Evolutionary conservation across 208 protist genomes (phyloP).

Genomic region (Angomonas desouzai): DNA sequence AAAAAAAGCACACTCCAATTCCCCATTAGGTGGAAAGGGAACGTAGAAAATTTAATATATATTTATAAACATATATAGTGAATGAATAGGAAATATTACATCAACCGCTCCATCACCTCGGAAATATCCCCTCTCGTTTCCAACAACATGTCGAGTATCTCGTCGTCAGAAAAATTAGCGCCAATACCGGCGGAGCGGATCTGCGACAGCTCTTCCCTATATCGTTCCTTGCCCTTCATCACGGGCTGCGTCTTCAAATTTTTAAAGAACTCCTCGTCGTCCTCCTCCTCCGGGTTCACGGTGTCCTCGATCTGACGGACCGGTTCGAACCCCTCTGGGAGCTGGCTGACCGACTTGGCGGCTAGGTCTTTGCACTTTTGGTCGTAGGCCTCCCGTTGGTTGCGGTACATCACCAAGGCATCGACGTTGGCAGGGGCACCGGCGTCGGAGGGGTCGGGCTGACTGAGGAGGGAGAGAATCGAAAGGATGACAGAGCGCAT

Average conservation of each 20-base stretch:
- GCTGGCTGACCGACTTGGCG: constrained; percentile 83
- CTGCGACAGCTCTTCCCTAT: constrained; percentile 67
- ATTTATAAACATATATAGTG: neutral
- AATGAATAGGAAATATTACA: too few relatives aligned
- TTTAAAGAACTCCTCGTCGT: constrained; percentile 36
- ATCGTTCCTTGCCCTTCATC: constrained; percentile 23
- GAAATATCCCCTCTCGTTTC: constrained; percentile 72
- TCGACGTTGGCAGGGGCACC: constrained; percentile 95
- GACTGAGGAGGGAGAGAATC: constrained; percentile 92
- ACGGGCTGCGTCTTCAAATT: neutral
- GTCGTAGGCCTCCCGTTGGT: constrained; percentile 62
- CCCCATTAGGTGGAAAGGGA: too few relatives aligned
- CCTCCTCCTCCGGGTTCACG: constrained; percentile 25
- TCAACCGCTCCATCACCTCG: constrained; percentile 55
- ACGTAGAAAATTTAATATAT: neutral
- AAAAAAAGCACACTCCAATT: too few relatives aligned
- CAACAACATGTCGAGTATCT: constrained; percentile 54
- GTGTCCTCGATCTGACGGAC: neutral
- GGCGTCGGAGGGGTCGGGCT: constrained; percentile 91
- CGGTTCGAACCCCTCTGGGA: constrained; percentile 79
- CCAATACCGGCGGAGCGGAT: constrained; percentile 65
- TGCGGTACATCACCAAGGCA: constrained; percentile 86
- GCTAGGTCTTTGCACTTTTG: constrained; percentile 56
- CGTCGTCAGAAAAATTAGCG: constrained; percentile 46
- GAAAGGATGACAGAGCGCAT: constrained; percentile 94